phyloP scores from a whole-genome alignment of 1,284 basidiomycete species.

The Erythrobasidium hasegawianum region DNA sequence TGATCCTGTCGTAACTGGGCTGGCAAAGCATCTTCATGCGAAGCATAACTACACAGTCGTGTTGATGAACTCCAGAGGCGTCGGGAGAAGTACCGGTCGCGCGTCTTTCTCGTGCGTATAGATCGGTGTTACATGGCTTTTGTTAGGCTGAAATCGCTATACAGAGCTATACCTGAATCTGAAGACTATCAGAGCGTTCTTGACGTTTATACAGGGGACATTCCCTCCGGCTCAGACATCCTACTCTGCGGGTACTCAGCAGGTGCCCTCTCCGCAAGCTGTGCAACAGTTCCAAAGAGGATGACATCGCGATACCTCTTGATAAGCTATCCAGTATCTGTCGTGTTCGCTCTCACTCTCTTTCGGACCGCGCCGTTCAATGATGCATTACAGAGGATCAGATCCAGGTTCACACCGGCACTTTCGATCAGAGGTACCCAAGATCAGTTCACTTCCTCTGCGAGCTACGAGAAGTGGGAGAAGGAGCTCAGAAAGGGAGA shows the following conservation, averaged over 20 bases:
- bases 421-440: constrained; percentile 63
- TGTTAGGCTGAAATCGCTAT: too few species aligned
- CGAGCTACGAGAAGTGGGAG: constrained; percentile 60
- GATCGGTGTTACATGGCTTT: too few species aligned
- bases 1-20: constrained; percentile 36
- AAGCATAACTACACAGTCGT: constrained; percentile 58
- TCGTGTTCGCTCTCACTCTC: constrained; percentile 60
- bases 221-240: constrained; percentile 22
- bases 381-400: constrained; percentile 55
- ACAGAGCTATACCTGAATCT: constrained; percentile 62
- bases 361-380: constrained; percentile 61
- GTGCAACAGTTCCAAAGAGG: constrained; percentile 55
- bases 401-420: constrained; percentile 56
- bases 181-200: constrained; percentile 64
- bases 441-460: constrained; percentile 65
- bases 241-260: constrained; percentile 56
- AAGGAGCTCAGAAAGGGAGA: constrained; percentile 48
- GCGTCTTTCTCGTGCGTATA: constrained; percentile 57
- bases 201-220: constrained; percentile 57
- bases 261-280: constrained; percentile 66
- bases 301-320: constrained; percentile 60
- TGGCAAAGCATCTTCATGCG: constrained; percentile 18
- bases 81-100: constrained; percentile 65
- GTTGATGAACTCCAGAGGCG: constrained; percentile 69
- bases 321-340: constrained; percentile 70